Conservation (phyloP, 2,329 filamentous ascomycete genomes). For the Capronia coronata region DNA sequence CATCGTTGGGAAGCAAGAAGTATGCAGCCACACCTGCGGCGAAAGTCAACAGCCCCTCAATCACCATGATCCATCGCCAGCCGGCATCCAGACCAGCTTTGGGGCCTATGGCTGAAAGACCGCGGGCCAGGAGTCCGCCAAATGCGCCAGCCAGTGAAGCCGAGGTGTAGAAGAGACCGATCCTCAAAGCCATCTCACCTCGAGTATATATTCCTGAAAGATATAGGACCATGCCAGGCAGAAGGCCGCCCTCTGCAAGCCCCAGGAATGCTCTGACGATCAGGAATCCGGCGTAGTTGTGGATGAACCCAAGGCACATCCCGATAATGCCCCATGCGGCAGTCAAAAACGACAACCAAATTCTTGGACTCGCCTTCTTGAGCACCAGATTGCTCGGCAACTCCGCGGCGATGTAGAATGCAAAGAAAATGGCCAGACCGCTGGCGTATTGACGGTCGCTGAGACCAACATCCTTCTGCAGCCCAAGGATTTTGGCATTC, state of each 20-base stretch:
- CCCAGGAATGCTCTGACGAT: conserved; percentile 44
- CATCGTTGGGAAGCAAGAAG: conserved; percentile 71
- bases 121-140: conserved; percentile 74
- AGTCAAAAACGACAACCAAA: conserved; percentile 42
- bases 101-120: conserved; percentile 71
- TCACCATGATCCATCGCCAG: conserved; percentile 23
- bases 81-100: conserved; percentile 44
- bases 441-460: conserved; percentile 56
- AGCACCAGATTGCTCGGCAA: conserved; percentile 41
- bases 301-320: conserved; percentile 19
- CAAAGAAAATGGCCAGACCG: conserved; percentile 63
- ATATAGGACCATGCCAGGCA: conserved; percentile 41
- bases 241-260: conserved; percentile 38
- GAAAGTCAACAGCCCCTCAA: conserved; percentile 34
- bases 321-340: conserved; percentile 25
- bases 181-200: conserved; percentile 68
- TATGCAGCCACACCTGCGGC: conserved; percentile 28
- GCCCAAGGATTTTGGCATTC: conserved; percentile 60
- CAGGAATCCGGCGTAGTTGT: conserved; percentile 42
- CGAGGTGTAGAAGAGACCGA: conserved; percentile 76
- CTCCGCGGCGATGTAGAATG: conserved; percentile 46
- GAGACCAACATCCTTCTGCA: conserved; percentile 54
- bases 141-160: conserved; percentile 78
- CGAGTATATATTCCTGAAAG: conserved; percentile 58
- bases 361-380: conserved; percentile 44